These are phyloP conservation scores for Iberis pinnata DNA, from an alignment of 345 rosid genomes.

Conservation along the genomic window DNA sequence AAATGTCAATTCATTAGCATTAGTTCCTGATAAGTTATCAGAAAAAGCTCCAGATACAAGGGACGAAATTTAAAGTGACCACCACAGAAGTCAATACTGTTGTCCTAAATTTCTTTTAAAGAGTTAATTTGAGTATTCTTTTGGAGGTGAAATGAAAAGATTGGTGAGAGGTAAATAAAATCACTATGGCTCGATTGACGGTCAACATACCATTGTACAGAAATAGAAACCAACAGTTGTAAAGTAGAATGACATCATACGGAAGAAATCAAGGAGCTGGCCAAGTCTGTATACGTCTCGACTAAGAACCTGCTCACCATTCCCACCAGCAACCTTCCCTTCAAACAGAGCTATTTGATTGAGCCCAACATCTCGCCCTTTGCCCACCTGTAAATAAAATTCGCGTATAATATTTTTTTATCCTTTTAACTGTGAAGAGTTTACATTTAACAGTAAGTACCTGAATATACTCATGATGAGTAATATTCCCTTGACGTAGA, in stretches of 20 bases:
- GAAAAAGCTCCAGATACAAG: slow-evolving; percentile 10
- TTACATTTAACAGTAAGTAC: slow-evolving; percentile 37
- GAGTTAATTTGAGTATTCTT: slow-evolving; percentile 1
- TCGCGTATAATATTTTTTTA: not conserved
- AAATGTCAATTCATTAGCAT: slow-evolving; percentile 25
- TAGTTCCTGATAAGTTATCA: slow-evolving; percentile 12
- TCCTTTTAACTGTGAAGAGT: not conserved
- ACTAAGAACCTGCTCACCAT: slow-evolving; percentile 98
- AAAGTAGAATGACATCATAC: slow-evolving; percentile 96
- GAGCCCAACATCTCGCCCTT: slow-evolving; percentile 97
- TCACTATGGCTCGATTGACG: slow-evolving; percentile 4
- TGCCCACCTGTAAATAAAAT: slow-evolving; percentile 69
- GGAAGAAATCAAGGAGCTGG: slow-evolving; percentile 92
- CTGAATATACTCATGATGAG: slow-evolving; percentile 99
- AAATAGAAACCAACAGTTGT: slow-evolving; percentile 93
- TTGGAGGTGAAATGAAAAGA: not conserved
- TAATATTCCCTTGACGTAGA: slow-evolving; percentile 91
- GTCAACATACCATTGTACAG: slow-evolving; percentile 77
- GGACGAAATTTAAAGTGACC: slow-evolving; percentile 1
- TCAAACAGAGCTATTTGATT: slow-evolving; percentile 97
- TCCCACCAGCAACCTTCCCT: slow-evolving; percentile 98
- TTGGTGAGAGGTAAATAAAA: not conserved
- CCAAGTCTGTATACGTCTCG: slow-evolving; percentile 97
- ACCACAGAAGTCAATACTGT: not conserved
- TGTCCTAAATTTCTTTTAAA: not conserved